Base-by-base conservation (phyloP, 1,284 basidiomycete genomes). In the Fomitopsis betulina region DNA sequence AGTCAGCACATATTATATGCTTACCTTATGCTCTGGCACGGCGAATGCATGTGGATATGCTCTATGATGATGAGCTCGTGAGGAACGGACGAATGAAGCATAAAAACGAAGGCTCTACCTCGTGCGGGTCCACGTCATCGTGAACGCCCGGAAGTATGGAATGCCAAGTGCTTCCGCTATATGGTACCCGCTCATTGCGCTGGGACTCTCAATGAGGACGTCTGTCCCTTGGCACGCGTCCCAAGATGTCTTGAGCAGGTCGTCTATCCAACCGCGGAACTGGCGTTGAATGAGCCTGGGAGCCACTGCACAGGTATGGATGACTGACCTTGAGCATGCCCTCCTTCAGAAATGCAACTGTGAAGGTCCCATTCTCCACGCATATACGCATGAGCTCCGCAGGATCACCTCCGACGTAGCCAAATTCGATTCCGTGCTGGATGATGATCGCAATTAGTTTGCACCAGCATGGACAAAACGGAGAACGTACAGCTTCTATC, bases 41-140 rank as follows among this genome's bases (percentile, higher is more conserved):
- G 94, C 95, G 69, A 99, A 99, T 3, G 96, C 95, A 70, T 99
- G 96, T 21, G 96, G 96, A 72, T 98, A 99, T 5, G 93, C 94
- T 66, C 94, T 87, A 21, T 73, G 54, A 42, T 27, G 25, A 21
- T 39, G 9, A 32, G 49, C 53, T 21, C 33, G 49, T 63, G 32
- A 21, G 32, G 10, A 3, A 51, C 17, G 3, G 19, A 5, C 8
- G 13, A 21, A 4, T n/a, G 6, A 37, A 23, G 5, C 15, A 7
- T 35, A 3, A 17, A 4, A 12, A 12, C 3, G 17, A 51, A 1
- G n/a, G 6, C 54, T 60, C 27, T 63, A 83, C 87, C 87, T 83
- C 45, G 89, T 92, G 54, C 87, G 79, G 40, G 87, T 84, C 86
- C 90, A 91, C 40, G 86, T 87, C 87, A 94, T 94, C 0, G 93